These are phyloP conservation scores for Backusella circina DNA, from an alignment of 192 early-diverging fungal genomes.

Conservation along the genomic window DNA sequence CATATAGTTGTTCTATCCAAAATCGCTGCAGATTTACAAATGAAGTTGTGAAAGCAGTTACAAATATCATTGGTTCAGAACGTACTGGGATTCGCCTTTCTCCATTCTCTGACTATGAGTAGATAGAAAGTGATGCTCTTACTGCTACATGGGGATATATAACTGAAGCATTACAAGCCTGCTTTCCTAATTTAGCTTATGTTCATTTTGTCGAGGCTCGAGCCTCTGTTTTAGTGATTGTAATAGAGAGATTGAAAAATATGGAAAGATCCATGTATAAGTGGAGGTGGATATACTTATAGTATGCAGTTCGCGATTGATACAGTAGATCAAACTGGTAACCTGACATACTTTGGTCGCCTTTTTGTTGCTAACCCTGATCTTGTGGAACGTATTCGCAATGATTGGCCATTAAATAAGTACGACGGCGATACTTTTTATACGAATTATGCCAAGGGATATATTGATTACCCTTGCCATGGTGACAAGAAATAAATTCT, in stretches of 20 bases:
- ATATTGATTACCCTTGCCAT: slow-evolving; percentile 19
- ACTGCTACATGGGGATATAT: slow-evolving; percentile 26
- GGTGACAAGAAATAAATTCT: background rate
- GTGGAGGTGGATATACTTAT: slow-evolving; percentile 19
- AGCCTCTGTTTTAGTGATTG: slow-evolving; percentile 28
- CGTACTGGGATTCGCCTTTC: slow-evolving; percentile 27
- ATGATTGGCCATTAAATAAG: slow-evolving; percentile 14
- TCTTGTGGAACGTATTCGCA: slow-evolving; percentile 16
- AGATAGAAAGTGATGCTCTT: slow-evolving; percentile 26
- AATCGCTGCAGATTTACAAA: slow-evolving; percentile 25
- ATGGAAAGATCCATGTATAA: slow-evolving; percentile 6
- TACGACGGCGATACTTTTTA: slow-evolving; percentile 25
- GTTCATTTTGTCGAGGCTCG: slow-evolving; percentile 33
- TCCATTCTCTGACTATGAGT: slow-evolving; percentile 21
- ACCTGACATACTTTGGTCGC: slow-evolving; percentile 28
- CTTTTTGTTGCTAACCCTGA: slow-evolving; percentile 33
- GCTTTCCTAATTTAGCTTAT: slow-evolving; percentile 29
- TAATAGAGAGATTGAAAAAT: background rate
- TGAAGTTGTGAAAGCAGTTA: slow-evolving; percentile 23
- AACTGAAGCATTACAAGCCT: slow-evolving; percentile 14
- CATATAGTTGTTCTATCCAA: slow-evolving; percentile 23
- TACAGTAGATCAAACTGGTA: slow-evolving; percentile 6
- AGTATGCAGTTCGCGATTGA: slow-evolving; percentile 1
- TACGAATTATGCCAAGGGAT: slow-evolving; percentile 2
- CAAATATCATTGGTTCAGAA: slow-evolving; percentile 19